Evolutionary conservation across 805 yeast genomes (phyloP), one percentile per base, ranked within the genome.

Genomic region (Lachancea waltii): DNA sequence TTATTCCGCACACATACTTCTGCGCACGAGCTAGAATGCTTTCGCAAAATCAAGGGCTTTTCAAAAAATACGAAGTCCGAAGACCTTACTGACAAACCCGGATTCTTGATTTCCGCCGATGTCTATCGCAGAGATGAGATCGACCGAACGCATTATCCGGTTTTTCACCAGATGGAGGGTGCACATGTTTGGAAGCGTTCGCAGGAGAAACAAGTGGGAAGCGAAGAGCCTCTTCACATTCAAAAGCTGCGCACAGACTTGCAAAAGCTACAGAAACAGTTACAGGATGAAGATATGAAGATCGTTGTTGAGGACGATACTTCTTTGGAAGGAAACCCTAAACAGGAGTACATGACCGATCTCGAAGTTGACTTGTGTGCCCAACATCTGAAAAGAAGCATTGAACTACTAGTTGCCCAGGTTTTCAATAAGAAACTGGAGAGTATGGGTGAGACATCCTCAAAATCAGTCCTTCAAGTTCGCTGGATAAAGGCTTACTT

Each of bases 101-200:
- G 97, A 0, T 92, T 84, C 60, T 72, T 92, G 47, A 89, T 92
- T 33, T 74, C 95, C 9, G 98, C 97, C 1, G 98, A 92, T 60
- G 98, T 92, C 7, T 92, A 89, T 56, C 73, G 98, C 53, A 73
- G 95, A 52, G 98, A 92, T 62, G 95, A 90, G 53, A 85, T 92
- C 40, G 98, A 92, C 61, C 72, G 85, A 47, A 87, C 97, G 0
- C 98, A 92, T 60, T 92, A 92, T 57, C 97, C 98, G 1, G 97
- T 84, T 0, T 92, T 92, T 64, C 97, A 92, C 54, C 98, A 92
- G 62, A 77, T 92, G 86, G 98, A 92, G 63, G 98, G 97, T 33
- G 97, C 95, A 2, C 68, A 92, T 42, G 60, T 81, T 2, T 92
- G 97, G 97, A 65, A 74, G 6, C 66, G 81, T 38, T 60, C 53